A percentile compares a stretch with the other conserved stretches of the same genome.
These are phyloP conservation scores for Malus sylvestris DNA, from an alignment of 306 rosid species.

Conservation along the genomic window DNA sequence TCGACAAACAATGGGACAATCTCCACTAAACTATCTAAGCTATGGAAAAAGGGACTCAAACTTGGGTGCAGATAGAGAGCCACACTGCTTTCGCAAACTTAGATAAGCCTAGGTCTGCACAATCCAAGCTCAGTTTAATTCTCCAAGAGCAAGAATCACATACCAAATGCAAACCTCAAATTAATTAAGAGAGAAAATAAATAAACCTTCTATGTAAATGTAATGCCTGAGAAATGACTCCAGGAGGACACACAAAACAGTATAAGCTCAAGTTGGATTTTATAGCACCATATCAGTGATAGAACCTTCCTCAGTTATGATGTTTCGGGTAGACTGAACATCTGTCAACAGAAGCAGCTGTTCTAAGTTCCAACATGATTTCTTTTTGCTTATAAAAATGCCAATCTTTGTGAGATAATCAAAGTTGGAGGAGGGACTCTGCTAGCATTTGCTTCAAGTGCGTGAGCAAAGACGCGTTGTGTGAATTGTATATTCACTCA, in stretches of 20 bases:
- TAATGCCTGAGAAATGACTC: background rate
- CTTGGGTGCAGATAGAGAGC: too few species aligned
- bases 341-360: background rate
- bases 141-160: background rate
- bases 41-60: too few species aligned
- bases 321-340: background rate
- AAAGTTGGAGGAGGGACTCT: background rate
- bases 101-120: background rate
- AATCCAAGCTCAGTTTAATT: too few species aligned
- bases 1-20: background rate
- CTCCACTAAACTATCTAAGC: background rate
- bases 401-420: background rate
- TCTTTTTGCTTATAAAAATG: background rate
- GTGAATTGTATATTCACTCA: background rate
- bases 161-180: background rate
- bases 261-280: background rate
- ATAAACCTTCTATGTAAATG: background rate
- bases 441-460: background rate
- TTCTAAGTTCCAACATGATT: background rate
- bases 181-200: background rate
- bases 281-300: background rate
- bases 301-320: conserved; percentile 25
- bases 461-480: background rate
- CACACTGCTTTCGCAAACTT: too few species aligned
- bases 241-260: background rate